A percentile compares a stretch with the other conserved stretches of the same genome.
phyloP scores from a whole-genome alignment of 2,329 filamentous ascomycete species.

The Neofusicoccum cordaticola region DNA sequence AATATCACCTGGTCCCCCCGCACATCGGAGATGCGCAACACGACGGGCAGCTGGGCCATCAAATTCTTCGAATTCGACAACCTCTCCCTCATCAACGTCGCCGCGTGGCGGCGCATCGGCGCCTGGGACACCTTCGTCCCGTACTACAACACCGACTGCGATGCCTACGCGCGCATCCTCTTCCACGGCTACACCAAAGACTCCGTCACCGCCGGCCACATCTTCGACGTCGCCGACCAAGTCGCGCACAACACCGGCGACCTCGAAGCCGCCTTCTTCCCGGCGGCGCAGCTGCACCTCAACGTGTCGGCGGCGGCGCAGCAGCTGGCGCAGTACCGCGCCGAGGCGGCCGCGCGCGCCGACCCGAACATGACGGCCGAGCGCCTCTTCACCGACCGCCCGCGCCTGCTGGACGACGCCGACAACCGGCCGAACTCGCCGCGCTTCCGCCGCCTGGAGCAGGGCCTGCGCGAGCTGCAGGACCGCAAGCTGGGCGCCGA shows the following conservation, averaged over 20 bases:
- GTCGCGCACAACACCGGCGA: not conserved
- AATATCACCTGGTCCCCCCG: slow-evolving; percentile 10
- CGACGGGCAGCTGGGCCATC: slow-evolving; percentile 45
- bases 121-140: slow-evolving; percentile 59
- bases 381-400: not conserved
- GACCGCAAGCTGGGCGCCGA: slow-evolving; percentile 13
- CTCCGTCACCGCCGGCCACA: slow-evolving; percentile 18
- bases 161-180: slow-evolving; percentile 42
- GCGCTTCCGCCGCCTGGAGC: not conserved
- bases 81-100: slow-evolving; percentile 56
- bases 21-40: not conserved
- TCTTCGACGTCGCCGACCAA: slow-evolving; percentile 20
- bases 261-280: slow-evolving; percentile 8
- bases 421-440: slow-evolving; percentile 7
- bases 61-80: slow-evolving; percentile 61
- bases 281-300: not conserved
- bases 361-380: not conserved
- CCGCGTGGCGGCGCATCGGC: slow-evolving; percentile 50
- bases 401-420: not conserved
- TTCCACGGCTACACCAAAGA: slow-evolving; percentile 19
- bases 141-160: slow-evolving; percentile 56
- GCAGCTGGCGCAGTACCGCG: not conserved
- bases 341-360: not conserved
- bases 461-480: slow-evolving; percentile 14
- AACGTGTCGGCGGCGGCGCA: not conserved